These are phyloP conservation scores for Starmerella bombi DNA, from an alignment of 805 yeast species.

Conservation along the genomic window DNA sequence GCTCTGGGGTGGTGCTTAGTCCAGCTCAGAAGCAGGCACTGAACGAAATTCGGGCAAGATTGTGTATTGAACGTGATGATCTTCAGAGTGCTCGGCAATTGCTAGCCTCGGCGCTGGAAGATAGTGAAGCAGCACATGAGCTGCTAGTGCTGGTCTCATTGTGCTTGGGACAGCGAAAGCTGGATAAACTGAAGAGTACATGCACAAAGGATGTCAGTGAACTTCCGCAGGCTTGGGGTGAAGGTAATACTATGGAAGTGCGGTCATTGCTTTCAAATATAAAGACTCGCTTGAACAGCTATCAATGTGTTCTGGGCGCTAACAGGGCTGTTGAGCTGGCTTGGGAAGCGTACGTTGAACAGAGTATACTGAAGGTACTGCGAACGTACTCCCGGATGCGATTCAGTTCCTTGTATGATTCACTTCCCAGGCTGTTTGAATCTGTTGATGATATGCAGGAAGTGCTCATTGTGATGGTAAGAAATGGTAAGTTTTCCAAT, in stretches of 20 bases:
- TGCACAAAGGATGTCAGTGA: background rate
- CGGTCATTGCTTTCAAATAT: background rate
- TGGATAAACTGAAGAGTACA: background rate
- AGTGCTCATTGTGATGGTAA: background rate
- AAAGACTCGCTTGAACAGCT: background rate
- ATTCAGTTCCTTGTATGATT: background rate
- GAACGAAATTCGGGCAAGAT: background rate
- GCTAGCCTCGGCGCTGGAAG: background rate
- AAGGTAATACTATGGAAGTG: background rate
- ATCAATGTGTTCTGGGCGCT: background rate
- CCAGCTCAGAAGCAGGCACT: background rate
- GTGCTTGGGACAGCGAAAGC: background rate
- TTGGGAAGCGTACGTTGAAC: background rate
- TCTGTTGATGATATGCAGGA: background rate
- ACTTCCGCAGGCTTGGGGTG: background rate
- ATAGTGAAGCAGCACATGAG: background rate
- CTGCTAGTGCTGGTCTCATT: background rate
- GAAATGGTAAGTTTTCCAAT: background rate
- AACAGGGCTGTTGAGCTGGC: background rate
- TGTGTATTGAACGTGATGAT: background rate
- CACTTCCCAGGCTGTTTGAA: background rate
- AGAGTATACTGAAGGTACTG: background rate
- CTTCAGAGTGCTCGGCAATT: background rate
- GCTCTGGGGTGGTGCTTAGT: background rate
- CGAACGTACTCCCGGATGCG: background rate